Evolutionary conservation across 2,329 filamentous ascomycete genomes (phyloP), one percentile per base, ranked within the genome.

Genomic region (Thelonectria olida): DNA sequence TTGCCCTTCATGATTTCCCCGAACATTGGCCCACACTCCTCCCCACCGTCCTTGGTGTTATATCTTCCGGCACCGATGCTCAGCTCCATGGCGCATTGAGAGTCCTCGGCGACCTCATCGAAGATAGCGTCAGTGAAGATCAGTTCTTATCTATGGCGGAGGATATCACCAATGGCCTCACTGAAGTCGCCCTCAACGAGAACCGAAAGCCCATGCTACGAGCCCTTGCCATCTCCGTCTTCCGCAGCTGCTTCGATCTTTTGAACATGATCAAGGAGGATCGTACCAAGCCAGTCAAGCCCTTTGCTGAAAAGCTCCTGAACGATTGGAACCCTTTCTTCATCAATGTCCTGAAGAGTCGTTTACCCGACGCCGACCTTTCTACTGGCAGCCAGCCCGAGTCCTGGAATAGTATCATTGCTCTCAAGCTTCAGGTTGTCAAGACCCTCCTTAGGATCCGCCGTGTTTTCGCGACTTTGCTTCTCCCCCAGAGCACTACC

Each of bases 221-320:
- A 63, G 93, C 93, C 27, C 83, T 98, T 68, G 92, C 96, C 38
- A 90, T 98, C 41, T 92, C 91, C 39, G 92, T 97, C 59, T 97
- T 98, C 82, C 88, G 93, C 58, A 89, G 89, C 49, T 97, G 93
- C 78, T 97, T 99, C 76, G 93, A 98, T 75, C 92, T 96, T 58
- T 87, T 99, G 80, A 93, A 98, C 79, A 97, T 97, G 87, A 92
- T 98, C 67, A 91, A 97, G 83, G 94, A 97, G 68, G 92, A 97
- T 69, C 92, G 98, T 78, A 92, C 92, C 72, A 85, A 86, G 59
- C 92, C 92, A 56, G 93, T 98, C 63, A 96, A 92, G 77, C 85
- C 84, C 1, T 99, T 99, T 75, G 93, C 95, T 54, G 92, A 97
- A 63, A 91, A 97, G 73, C 88, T 93, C 0, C 84, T 98, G 49